phyloP scores from a whole-genome alignment of 2,329 filamentous ascomycete species.

The Talaromyces piceae region DNA sequence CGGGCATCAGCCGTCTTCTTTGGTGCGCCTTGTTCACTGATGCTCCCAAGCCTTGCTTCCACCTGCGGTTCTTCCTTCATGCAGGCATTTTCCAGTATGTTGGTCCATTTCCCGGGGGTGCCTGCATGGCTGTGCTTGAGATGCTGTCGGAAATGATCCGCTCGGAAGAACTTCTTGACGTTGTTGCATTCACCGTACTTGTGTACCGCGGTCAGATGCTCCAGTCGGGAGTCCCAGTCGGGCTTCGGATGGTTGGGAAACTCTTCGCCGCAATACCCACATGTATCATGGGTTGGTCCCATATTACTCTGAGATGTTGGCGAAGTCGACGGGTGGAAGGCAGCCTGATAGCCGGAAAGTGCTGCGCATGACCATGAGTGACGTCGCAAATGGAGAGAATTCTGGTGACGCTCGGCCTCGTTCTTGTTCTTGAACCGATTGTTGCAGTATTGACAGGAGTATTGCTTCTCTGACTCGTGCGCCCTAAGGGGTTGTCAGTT shows the following conservation, averaged over 20 bases:
- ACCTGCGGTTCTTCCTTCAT: constrained; percentile 70
- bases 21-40: constrained; percentile 17
- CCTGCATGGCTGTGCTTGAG: constrained; percentile 96
- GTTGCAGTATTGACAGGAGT: constrained; percentile 83
- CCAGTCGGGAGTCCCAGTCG: constrained; percentile 80
- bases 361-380: constrained; percentile 98
- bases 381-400: constrained; percentile 81
- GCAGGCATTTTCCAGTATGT: constrained; percentile 92
- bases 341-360: constrained; percentile 64
- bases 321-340: constrained; percentile 72
- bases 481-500: constrained; percentile 45
- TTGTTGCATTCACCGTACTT: constrained; percentile 98
- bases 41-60: constrained; percentile 20
- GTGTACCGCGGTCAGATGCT: constrained; percentile 83
- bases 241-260: constrained; percentile 67
- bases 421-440: constrained; percentile 99
- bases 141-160: constrained; percentile 96
- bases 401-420: constrained; percentile 92
- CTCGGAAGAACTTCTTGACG: constrained; percentile 94
- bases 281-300: constrained; percentile 56
- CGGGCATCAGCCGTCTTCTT: constrained; percentile 6
- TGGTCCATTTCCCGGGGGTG: constrained; percentile 97
- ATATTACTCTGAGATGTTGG: constrained; percentile 26
- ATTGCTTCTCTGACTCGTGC: constrained; percentile 93
- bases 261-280: constrained; percentile 92